phyloP scores from a whole-genome alignment of 2,329 filamentous ascomycete species.

The Colletotrichum tropicicola region DNA sequence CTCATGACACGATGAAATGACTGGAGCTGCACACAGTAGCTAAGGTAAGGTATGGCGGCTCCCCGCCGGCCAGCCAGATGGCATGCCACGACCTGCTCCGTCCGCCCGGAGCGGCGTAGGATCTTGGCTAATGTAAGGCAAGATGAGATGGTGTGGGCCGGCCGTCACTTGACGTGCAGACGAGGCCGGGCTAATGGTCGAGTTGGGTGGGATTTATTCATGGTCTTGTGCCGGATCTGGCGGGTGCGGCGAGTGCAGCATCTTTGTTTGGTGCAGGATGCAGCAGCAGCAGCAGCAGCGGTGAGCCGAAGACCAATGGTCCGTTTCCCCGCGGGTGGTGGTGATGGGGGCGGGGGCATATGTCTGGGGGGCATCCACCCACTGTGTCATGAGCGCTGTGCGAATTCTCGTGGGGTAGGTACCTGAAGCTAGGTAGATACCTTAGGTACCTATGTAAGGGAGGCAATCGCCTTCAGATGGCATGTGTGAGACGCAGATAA shows the following conservation, averaged over 20 bases:
- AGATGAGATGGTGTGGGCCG: not conserved
- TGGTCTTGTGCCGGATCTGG: not conserved
- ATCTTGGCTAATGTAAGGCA: not conserved
- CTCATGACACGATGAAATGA: not conserved
- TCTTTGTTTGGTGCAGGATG: not conserved
- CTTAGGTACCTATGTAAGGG: too few species aligned
- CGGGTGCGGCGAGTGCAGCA: not conserved
- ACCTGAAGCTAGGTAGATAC: too few species aligned
- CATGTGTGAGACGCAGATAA: not conserved
- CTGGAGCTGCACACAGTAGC: too few species aligned
- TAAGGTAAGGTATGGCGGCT: too few species aligned
- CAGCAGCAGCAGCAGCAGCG: not conserved
- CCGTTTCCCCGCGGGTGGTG: not conserved
- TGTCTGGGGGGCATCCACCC: too few species aligned
- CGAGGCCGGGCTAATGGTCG: not conserved
- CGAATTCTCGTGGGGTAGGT: not conserved
- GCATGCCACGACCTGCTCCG: not conserved
- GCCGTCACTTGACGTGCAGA: constrained; percentile 17
- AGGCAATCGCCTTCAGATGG: too few species aligned
- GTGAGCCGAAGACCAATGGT: too few species aligned
- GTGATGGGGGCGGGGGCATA: too few species aligned
- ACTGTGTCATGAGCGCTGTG: too few species aligned
- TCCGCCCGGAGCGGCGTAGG: constrained; percentile 17
- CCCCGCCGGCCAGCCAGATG: too few species aligned
- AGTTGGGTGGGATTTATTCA: not conserved